Conservation (phyloP, 495 filamentous ascomycete species). For the Recurvomyces mirabilis region DNA sequence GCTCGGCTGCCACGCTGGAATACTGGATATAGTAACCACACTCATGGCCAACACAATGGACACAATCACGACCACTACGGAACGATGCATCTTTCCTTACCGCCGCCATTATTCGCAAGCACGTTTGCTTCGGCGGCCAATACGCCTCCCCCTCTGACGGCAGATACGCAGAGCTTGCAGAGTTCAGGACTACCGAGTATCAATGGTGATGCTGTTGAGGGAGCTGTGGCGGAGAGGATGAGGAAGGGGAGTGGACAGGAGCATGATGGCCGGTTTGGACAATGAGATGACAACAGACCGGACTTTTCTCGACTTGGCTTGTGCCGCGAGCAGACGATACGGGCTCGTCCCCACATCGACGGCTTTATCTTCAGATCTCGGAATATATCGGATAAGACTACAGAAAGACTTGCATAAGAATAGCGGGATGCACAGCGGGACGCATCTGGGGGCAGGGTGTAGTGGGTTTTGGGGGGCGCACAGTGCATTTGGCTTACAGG, state of each 20-base stretch:
- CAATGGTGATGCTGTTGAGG: slow-evolving; percentile 18
- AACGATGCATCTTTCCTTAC: slow-evolving; percentile 28
- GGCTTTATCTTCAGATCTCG: background rate
- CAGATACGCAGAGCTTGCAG: slow-evolving; percentile 52
- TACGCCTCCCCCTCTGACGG: slow-evolving; percentile 49
- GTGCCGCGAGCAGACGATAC: too few species aligned
- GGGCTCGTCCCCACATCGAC: too few species aligned
- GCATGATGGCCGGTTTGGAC: too few species aligned
- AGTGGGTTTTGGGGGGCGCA: background rate
- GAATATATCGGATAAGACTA: background rate
- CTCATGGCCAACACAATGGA: slow-evolving; percentile 10
- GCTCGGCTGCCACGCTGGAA: background rate
- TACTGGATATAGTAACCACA: background rate
- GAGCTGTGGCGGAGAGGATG: slow-evolving; percentile 2
- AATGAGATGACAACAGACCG: too few species aligned
- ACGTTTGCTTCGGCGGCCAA: slow-evolving; percentile 36
- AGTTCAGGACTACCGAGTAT: slow-evolving; percentile 49
- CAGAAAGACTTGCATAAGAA: background rate
- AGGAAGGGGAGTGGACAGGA: too few species aligned
- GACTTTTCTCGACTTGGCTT: too few species aligned
- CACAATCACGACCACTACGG: slow-evolving; percentile 19
- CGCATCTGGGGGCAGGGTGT: background rate
- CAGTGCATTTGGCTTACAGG: too few species aligned
- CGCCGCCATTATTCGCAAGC: slow-evolving; percentile 26
- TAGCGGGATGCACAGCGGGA: background rate